A percentile compares a stretch with the other conserved stretches of the same genome.
Conservation (phyloP, 495 filamentous ascomycete species). For the Penicillium macrosclerotiorum region DNA sequence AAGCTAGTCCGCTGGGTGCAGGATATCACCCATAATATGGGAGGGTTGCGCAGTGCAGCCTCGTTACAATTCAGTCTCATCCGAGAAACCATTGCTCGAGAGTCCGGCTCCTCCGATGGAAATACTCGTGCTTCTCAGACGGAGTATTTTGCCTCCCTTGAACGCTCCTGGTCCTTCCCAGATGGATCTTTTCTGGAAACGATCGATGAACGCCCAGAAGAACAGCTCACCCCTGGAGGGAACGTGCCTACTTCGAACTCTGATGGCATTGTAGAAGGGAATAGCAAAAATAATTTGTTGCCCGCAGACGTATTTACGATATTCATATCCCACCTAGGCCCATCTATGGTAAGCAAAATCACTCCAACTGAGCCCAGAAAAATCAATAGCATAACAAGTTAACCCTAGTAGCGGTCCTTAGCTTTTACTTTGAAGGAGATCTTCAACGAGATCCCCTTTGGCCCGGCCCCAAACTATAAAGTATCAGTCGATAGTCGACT, state of each 20-base stretch:
- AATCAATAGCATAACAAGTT: conserved; percentile 11
- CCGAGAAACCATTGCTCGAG: conserved; percentile 50
- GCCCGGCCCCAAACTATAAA: conserved; percentile 55
- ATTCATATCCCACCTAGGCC: conserved; percentile 84
- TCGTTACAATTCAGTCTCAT: conserved; percentile 83
- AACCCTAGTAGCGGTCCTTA: conserved; percentile 65
- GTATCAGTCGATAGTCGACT: conserved; percentile 79
- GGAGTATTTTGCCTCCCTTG: conserved; percentile 19
- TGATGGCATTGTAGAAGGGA: conserved; percentile 11
- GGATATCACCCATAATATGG: conserved; percentile 83
- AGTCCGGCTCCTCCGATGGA: conserved; percentile 13
- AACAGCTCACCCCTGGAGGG: conserved; percentile 44
- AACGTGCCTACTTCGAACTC: conserved; percentile 14
- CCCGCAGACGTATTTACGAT: conserved; percentile 80
- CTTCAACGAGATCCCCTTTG: conserved; percentile 83
- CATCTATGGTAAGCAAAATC: conserved; percentile 67
- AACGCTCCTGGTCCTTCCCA: conserved; percentile 35
- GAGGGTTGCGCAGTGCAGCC: conserved; percentile 86
- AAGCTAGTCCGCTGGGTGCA: conserved; percentile 83
- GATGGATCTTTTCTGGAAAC: conserved; percentile 52
- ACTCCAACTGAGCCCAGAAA: background rate
- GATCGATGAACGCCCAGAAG: conserved; percentile 67
- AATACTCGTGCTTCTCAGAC: conserved; percentile 2
- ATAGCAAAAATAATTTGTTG: conserved; percentile 32
- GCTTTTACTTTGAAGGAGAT: conserved; percentile 87